These are phyloP conservation scores for Neoboletus subvelutipes DNA, from an alignment of 768 basidiomycete genomes.

Conservation along the genomic window DNA sequence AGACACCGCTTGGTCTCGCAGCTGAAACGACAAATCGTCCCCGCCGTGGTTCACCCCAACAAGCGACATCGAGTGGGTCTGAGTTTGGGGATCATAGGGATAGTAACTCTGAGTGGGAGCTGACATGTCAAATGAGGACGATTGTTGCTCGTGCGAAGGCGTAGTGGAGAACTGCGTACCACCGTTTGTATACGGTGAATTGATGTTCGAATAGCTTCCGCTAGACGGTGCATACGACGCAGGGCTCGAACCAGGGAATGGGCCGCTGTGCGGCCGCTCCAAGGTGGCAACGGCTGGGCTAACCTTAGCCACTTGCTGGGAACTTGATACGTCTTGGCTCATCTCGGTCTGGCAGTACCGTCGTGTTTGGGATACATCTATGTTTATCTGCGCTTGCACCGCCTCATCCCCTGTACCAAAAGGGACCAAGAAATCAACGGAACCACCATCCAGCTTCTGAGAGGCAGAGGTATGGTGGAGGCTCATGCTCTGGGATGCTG, in stretches of 20 bases:
- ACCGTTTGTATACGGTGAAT: conserved; percentile 26
- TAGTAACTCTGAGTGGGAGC: conserved; percentile 20
- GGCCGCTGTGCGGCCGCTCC: conserved; percentile 24
- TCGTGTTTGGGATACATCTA: conserved; percentile 19
- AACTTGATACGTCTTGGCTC: conserved; percentile 3
- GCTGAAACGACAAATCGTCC: conserved; percentile 18
- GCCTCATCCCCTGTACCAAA: conserved; percentile 23
- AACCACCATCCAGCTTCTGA: conserved; percentile 15
- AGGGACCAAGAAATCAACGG: conserved; percentile 25
- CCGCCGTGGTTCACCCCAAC: conserved; percentile 14
- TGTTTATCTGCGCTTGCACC: conserved; percentile 7
- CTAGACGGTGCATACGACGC: conserved; percentile 25
- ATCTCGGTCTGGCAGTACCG: conserved; percentile 17
- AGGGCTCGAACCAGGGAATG: conserved; percentile 24
- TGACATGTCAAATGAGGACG: conserved; percentile 24
- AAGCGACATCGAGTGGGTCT: conserved; percentile 20
- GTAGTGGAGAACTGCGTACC: conserved; percentile 15
- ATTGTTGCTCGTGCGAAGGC: conserved; percentile 22
- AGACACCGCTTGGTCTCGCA: conserved; percentile 19
- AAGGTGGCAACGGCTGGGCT: conserved; percentile 7
- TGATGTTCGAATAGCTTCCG: conserved; percentile 24
- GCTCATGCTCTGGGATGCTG: conserved; percentile 3
- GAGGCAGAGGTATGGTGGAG: conserved; percentile 6
- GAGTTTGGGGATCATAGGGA: conserved; percentile 19
- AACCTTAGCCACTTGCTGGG: conserved; percentile 13